Evolutionary conservation across 2,329 filamentous ascomycete genomes (phyloP).

Genomic region (Corinectria fuckeliana): DNA sequence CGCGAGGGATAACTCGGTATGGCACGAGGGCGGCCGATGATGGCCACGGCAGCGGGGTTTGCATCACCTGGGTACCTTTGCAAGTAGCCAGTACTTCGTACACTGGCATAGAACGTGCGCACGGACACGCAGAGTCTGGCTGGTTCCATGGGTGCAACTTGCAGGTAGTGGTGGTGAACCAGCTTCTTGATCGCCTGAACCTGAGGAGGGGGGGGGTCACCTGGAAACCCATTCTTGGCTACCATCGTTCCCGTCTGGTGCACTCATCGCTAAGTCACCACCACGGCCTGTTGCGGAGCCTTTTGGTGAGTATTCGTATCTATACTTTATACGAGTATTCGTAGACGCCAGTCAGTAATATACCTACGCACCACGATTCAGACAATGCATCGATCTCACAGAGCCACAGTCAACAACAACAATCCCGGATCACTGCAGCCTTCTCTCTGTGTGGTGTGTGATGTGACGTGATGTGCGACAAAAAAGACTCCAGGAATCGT

Average conservation of each 20-base stretch:
- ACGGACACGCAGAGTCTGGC: conserved; percentile 1
- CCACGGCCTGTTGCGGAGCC: conserved; percentile 1
- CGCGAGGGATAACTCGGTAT: conserved; percentile 13
- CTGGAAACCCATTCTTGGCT: neutral
- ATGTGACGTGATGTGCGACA: conserved; percentile 1
- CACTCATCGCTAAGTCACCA: neutral
- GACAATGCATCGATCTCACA: neutral
- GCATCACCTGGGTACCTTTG: neutral
- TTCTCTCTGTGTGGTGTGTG: no score
- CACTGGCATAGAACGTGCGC: neutral
- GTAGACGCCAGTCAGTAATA: neutral
- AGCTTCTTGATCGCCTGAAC: conserved; percentile 16
- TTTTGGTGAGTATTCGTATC: no score
- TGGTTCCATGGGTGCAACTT: no score
- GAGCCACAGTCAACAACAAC: no score
- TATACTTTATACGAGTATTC: neutral
- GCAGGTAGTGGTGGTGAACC: neutral
- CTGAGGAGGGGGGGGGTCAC: conserved; percentile 14
- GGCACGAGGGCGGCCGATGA: conserved; percentile 8
- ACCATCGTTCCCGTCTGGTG: neutral
- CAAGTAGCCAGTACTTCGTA: neutral
- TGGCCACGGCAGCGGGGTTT: conserved; percentile 6
- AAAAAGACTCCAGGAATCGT: conserved; percentile 12
- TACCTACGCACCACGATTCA: no score
- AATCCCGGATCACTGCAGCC: no score